Percentiles rank a stretch among this genome's conserved stretches.
phyloP scores from a whole-genome alignment of 2,329 filamentous ascomycete genomes.

The Phaeosphaeria sp. region DNA sequence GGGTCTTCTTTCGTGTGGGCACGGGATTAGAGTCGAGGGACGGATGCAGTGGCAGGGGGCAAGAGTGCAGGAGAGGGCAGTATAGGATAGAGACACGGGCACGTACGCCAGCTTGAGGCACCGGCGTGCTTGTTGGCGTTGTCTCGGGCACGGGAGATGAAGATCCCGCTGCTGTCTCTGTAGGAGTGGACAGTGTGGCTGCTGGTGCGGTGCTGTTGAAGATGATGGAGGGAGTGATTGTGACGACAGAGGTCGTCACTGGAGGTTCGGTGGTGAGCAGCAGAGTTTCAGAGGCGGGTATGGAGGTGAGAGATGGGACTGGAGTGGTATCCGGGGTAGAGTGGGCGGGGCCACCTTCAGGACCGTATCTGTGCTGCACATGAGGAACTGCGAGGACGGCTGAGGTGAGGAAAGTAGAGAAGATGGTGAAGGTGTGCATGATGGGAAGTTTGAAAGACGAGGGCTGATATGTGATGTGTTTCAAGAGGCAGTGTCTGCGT shows the following conservation, averaged over 20 bases:
- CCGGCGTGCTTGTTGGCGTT: background rate
- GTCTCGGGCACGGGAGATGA: background rate
- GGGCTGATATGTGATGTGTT: background rate
- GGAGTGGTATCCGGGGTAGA: too few species aligned
- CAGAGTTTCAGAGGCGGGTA: too few species aligned
- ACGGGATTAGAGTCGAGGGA: too few species aligned
- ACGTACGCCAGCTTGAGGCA: conserved; percentile 4
- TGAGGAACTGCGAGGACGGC: conserved; percentile 5
- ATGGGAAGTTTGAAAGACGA: background rate
- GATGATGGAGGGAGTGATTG: background rate
- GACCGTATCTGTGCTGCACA: background rate
- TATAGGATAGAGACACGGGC: background rate
- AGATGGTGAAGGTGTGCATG: conserved; percentile 14
- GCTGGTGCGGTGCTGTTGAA: background rate
- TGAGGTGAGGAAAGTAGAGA: conserved; percentile 11
- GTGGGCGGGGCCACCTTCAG: background rate
- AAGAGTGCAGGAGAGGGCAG: too few species aligned
- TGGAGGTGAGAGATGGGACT: too few species aligned
- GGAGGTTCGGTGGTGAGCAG: too few species aligned
- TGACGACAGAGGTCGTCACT: background rate
- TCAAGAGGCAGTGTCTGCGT: background rate
- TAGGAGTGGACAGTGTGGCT: background rate
- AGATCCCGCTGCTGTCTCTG: background rate
- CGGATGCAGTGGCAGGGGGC: too few species aligned
- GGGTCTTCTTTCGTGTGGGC: too few species aligned